These are phyloP conservation scores for Alternaria rosae DNA, from an alignment of 2,329 filamentous ascomycete genomes.

Conservation along the genomic window DNA sequence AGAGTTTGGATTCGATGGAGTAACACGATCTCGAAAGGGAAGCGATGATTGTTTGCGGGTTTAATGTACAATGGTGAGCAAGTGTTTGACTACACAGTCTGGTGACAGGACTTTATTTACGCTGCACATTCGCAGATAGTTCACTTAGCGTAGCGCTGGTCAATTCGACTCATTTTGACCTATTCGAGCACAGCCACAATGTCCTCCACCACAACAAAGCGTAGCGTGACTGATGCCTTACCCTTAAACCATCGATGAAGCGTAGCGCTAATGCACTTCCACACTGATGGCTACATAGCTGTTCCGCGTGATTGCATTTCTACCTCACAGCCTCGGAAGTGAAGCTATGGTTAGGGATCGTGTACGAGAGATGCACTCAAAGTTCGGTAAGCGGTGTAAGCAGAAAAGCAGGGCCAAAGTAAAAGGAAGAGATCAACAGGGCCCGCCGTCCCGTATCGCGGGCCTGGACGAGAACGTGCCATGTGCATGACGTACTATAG, in stretches of 20 bases:
- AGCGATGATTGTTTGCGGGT: not conserved
- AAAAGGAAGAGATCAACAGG: constrained; percentile 12
- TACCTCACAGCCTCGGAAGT: not conserved
- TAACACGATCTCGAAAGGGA: not conserved
- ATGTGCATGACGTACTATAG: constrained; percentile 1
- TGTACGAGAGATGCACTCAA: not conserved
- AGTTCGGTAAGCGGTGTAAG: not conserved
- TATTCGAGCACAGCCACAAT: not conserved
- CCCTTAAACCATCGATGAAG: not conserved
- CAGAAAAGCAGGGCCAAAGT: not conserved
- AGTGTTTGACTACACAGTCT: not conserved
- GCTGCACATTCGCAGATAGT: not conserved
- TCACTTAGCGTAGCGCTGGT: constrained; percentile 10
- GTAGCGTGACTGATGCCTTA: not conserved
- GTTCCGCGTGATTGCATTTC: not conserved
- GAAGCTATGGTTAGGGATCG: not conserved
- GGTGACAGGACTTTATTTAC: not conserved
- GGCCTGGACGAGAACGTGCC: not conserved
- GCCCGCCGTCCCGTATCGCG: constrained; percentile 1
- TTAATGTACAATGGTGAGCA: not conserved
- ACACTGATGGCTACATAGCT: not conserved
- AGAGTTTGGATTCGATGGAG: not conserved
- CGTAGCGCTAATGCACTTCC: not conserved
- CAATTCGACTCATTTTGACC: constrained; percentile 23
- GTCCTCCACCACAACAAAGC: not conserved